These are phyloP conservation scores for Auriculariales sp. DNA, from an alignment of 768 basidiomycete genomes.

Conservation along the genomic window DNA sequence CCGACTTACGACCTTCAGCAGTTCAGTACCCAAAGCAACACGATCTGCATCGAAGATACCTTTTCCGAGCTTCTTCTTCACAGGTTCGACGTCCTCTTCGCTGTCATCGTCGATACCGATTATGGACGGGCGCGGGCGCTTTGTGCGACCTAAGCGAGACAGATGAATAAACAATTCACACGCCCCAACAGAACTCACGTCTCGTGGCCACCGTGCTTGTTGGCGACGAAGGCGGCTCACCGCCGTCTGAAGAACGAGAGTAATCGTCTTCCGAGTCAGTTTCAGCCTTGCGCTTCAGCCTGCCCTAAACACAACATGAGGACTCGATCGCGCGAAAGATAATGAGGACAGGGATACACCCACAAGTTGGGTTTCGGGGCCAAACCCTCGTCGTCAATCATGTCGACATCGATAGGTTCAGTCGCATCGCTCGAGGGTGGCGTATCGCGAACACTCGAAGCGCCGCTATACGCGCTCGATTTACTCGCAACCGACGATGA, in stretches of 20 bases:
- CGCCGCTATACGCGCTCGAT: neutral
- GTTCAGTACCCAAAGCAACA: neutral
- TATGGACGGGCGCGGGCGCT: slow-evolving; percentile 47
- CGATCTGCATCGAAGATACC: neutral
- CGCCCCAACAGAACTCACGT: neutral
- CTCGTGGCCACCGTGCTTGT: neutral
- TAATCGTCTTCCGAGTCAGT: slow-evolving; percentile 28
- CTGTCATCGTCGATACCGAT: slow-evolving; percentile 22
- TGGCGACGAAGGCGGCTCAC: slow-evolving; percentile 15
- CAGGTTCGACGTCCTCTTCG: slow-evolving; percentile 26
- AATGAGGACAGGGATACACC: slow-evolving; percentile 4
- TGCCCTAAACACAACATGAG: neutral
- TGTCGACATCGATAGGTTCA: slow-evolving; percentile 64
- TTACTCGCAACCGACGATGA: neutral
- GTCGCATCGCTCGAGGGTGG: slow-evolving; percentile 73
- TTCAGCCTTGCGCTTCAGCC: slow-evolving; percentile 45
- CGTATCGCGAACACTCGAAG: slow-evolving; percentile 25
- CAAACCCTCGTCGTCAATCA: slow-evolving; percentile 34
- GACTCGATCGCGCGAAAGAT: slow-evolving; percentile 2
- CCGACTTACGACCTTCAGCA: slow-evolving; percentile 12
- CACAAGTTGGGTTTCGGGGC: slow-evolving; percentile 15
- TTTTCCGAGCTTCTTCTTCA: slow-evolving; percentile 19
- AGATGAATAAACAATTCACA: neutral
- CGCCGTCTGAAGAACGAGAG: slow-evolving; percentile 16
- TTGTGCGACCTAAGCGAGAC: slow-evolving; percentile 26